These are phyloP conservation scores for Calonectria honghensis DNA, from an alignment of 2,329 filamentous ascomycete genomes.

Conservation along the genomic window DNA sequence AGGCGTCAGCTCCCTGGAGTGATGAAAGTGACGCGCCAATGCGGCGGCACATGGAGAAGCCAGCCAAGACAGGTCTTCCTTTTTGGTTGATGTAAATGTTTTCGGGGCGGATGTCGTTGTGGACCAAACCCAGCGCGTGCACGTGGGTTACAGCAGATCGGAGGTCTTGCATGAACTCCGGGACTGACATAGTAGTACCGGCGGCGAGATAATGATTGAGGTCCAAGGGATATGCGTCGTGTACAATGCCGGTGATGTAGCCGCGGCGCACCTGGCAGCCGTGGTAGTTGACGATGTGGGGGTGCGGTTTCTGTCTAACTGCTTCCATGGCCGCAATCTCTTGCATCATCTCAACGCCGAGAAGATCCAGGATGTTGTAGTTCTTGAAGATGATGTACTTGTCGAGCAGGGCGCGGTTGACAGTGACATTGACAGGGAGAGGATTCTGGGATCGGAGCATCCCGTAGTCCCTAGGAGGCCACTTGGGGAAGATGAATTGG, in stretches of 20 bases:
- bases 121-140: not conserved
- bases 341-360: constrained; percentile 39
- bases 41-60: constrained; percentile 23
- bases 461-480: constrained; percentile 25
- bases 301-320: constrained; percentile 50
- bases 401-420: constrained; percentile 42
- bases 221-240: constrained; percentile 45
- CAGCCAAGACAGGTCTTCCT: not conserved
- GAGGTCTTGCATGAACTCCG: not conserved
- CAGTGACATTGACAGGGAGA: constrained; percentile 29
- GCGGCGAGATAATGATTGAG: constrained; percentile 44
- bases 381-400: constrained; percentile 41
- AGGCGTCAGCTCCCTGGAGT: not conserved
- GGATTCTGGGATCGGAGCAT: not conserved
- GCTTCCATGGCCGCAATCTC: constrained; percentile 49
- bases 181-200: constrained; percentile 10
- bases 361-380: constrained; percentile 40
- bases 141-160: not conserved
- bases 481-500: constrained; percentile 38
- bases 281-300: constrained; percentile 54
- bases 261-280: constrained; percentile 54
- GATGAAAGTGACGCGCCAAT: not conserved
- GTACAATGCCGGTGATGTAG: constrained; percentile 52
- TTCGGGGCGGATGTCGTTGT: constrained; percentile 20
- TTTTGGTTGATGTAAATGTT: not conserved